Evolutionary conservation across 2,329 filamentous ascomycete species (phyloP), one percentile per base, ranked within the genome.

Genomic region (Alternaria conjuncta): DNA sequence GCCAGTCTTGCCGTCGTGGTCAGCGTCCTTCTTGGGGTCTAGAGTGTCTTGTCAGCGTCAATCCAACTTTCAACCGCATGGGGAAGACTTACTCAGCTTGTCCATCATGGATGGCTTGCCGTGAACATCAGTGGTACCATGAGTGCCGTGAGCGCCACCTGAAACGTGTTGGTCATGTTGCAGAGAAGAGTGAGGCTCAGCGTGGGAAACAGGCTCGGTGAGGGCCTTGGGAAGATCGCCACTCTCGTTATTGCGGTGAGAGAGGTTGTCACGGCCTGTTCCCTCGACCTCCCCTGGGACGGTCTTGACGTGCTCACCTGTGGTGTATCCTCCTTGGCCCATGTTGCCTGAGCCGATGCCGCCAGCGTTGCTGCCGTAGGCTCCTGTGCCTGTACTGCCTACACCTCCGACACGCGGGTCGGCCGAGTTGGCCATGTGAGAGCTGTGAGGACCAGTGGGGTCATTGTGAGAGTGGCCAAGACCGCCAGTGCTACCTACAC

Each of bases 1-100:
- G 6, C 85, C 86, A 30, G 78, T 75, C 80, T 87, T 86, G 59
- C 86, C 86, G 74, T 88, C 86, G 36, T 82, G 77, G 66, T 87
- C 80, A 25, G 85, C 66, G 71, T 88, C 86, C 28, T 77, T 82
- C 76, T 79, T 82, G 5, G 86, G 86, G 76, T 88, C 59, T 61
- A n/a, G 25, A 32, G 12, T 7, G 36, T 7, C 12, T 32, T n/a
- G 54, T 56, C 30, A 56, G 54, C 2, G 20, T 32, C 8, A 28
- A 10, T 10, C 5, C 15, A 8, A 13, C 18, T 15, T 55, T 23
- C 15, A 32, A 28, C 26, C 12, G n/a, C 13, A 9, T 25, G 25
- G 12, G 30, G 30, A 13, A 28, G 3, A 61, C 54, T 57, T 61
- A 61, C 59, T 87, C 47, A 88, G 59, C 69, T 83, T 84, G 60